Percentiles rank a stretch among this genome's conserved stretches.
Conservation (phyloP, 2,329 filamentous ascomycete genomes). For the Aureobasidium leucospermi region DNA sequence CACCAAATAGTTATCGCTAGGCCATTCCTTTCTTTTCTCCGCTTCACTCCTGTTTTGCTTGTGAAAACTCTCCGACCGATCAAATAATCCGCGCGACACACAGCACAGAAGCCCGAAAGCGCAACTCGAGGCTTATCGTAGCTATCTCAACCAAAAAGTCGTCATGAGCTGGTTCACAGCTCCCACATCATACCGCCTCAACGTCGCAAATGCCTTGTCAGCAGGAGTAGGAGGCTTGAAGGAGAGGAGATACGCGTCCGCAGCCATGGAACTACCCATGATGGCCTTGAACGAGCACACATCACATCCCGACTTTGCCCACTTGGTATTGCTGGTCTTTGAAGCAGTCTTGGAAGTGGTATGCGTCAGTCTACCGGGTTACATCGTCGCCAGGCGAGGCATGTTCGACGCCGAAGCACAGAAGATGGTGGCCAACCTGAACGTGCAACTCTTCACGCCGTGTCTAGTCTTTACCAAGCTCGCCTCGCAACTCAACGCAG, state of each 20-base stretch:
- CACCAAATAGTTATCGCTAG: not conserved
- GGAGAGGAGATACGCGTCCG: conserved; percentile 1
- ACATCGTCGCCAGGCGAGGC: conserved; percentile 80
- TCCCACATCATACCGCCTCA: conserved; percentile 11
- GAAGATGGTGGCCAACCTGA: conserved; percentile 93
- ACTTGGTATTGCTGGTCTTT: conserved; percentile 77
- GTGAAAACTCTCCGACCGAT: not conserved
- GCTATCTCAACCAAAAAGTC: not conserved
- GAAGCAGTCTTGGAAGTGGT: conserved; percentile 93
- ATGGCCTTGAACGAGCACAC: conserved; percentile 23
- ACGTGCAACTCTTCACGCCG: conserved; percentile 92
- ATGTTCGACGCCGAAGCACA: conserved; percentile 95
- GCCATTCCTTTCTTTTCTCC: not conserved
- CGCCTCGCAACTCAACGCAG: conserved; percentile 84
- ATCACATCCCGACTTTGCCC: conserved; percentile 56
- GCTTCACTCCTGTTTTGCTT: not conserved
- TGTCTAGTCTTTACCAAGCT: conserved; percentile 97
- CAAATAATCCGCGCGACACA: not conserved
- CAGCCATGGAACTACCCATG: conserved; percentile 11
- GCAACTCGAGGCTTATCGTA: not conserved
- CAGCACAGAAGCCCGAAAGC: not conserved
- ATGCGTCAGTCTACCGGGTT: conserved; percentile 88
- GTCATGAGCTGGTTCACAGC: conserved; percentile 8
- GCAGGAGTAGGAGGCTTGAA: not conserved
- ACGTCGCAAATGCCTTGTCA: not conserved